phyloP scores from a whole-genome alignment of 139 green algal genomes.

The Coelastrella sp. region DNA sequence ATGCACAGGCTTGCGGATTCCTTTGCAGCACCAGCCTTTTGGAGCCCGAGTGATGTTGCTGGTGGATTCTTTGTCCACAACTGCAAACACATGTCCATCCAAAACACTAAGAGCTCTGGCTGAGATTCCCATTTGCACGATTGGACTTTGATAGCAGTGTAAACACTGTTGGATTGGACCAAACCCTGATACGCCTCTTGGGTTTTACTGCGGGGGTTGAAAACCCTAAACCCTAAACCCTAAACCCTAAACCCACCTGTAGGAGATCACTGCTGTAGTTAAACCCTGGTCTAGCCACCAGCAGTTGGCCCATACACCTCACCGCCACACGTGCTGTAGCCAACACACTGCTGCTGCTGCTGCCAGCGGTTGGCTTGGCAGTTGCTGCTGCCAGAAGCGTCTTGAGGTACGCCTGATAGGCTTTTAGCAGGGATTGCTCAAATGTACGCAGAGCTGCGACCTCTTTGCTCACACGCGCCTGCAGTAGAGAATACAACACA shows the following conservation, averaged over 20 bases:
- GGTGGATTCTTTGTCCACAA: too few species aligned
- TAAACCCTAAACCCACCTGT: conserved; percentile 53
- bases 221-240: too few species aligned
- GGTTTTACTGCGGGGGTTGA: too few species aligned
- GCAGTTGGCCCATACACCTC: conserved; percentile 82
- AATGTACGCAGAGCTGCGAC: conserved; percentile 84
- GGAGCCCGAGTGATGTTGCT: too few species aligned
- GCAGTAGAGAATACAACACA: not conserved
- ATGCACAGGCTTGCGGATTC: too few species aligned
- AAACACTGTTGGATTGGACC: too few species aligned
- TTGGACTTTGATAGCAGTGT: too few species aligned
- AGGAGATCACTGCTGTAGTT: conserved; percentile 88
- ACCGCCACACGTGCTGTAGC: conserved; percentile 68
- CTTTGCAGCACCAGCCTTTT: too few species aligned
- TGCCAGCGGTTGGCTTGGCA: not conserved
- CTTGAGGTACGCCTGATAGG: conserved; percentile 89
- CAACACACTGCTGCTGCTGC: conserved; percentile 21
- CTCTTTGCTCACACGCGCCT: conserved; percentile 86
- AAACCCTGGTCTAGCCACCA: conserved; percentile 85
- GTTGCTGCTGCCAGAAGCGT: conserved; percentile 67
- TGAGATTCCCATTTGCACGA: too few species aligned
- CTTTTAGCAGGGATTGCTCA: conserved; percentile 82
- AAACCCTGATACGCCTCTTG: too few species aligned
- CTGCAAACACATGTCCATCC: too few species aligned
- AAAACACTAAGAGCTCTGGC: too few species aligned